These are phyloP conservation scores for Solanum pennellii DNA, from an alignment of 257 asterid genomes.

Conservation along the genomic window DNA sequence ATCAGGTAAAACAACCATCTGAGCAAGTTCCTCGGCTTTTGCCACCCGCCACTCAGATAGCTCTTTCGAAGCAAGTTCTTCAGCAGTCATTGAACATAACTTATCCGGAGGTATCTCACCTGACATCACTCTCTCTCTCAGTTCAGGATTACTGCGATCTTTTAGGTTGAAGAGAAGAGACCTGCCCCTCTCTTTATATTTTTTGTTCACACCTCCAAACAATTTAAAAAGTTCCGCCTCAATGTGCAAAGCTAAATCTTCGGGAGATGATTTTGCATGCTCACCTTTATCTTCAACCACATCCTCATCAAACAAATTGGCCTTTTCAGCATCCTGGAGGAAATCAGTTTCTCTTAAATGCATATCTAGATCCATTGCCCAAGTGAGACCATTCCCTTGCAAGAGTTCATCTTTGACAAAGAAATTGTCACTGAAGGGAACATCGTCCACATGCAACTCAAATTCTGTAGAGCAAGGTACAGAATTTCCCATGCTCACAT, in stretches of 20 bases:
- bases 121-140: conserved; percentile 80
- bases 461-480: conserved; percentile 35
- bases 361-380: conserved; percentile 83
- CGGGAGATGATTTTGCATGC: conserved; percentile 28
- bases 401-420: conserved; percentile 85
- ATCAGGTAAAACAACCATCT: conserved; percentile 89
- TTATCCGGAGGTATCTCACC: conserved; percentile 78
- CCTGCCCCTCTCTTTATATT: conserved; percentile 93
- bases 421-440: conserved; percentile 58
- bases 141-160: conserved; percentile 88
- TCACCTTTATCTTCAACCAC: conserved; percentile 5
- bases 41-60: conserved; percentile 92
- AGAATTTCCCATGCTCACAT: conserved; percentile 20
- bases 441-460: conserved; percentile 58
- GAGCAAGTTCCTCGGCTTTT: conserved; percentile 88
- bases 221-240: conserved; percentile 77
- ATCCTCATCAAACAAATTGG: conserved; percentile 24
- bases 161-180: conserved; percentile 89
- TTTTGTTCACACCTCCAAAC: conserved; percentile 82
- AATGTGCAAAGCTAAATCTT: conserved; percentile 41
- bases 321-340: conserved; percentile 20
- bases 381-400: conserved; percentile 97
- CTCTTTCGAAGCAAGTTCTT: conserved; percentile 99
- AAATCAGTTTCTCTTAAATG: conserved; percentile 41
- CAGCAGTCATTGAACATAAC: conserved; percentile 91